A percentile compares a stretch with the other conserved stretches of the same genome.
phyloP scores from a whole-genome alignment of 2,329 filamentous ascomycete species.

The Penicillium sp. region DNA sequence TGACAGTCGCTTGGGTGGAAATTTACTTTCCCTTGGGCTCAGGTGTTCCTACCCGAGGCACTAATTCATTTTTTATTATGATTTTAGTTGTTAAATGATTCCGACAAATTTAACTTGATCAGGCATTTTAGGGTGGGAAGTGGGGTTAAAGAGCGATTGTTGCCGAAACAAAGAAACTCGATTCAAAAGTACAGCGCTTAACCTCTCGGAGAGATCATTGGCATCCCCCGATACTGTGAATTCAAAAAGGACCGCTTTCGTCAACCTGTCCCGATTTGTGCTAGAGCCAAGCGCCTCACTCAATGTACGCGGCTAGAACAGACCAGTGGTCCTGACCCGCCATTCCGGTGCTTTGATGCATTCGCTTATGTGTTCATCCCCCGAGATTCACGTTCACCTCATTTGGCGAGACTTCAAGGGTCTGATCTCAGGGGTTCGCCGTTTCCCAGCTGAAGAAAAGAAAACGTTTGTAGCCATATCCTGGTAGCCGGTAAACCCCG shows the following conservation, averaged over 20 bases:
- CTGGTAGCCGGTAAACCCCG: conserved; percentile 1
- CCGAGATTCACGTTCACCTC: neutral
- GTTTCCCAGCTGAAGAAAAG: conserved; percentile 11
- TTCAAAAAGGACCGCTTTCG: neutral
- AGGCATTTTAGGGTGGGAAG: neutral
- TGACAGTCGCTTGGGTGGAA: conserved; percentile 20
- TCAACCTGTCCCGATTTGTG: conserved; percentile 14
- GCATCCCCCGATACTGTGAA: neutral
- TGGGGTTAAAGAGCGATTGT: neutral
- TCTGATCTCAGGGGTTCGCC: conserved; percentile 23
- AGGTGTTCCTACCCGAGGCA: neutral
- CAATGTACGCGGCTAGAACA: conserved; percentile 5
- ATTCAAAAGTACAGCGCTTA: conserved; percentile 22
- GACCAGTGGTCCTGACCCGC: neutral
- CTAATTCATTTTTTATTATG: neutral
- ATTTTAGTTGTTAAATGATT: neutral
- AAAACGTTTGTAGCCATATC: neutral
- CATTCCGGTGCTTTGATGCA: neutral
- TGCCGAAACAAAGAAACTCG: conserved; percentile 1
- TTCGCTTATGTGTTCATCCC: neutral
- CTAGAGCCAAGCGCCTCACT: conserved; percentile 8
- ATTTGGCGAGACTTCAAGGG: conserved; percentile 13
- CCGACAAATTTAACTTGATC: neutral
- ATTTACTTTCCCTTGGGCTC: conserved; percentile 18
- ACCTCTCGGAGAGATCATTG: conserved; percentile 7